Evolutionary conservation across 768 basidiomycete species (phyloP).

Genomic region (Peribolospora baueri): DNA sequence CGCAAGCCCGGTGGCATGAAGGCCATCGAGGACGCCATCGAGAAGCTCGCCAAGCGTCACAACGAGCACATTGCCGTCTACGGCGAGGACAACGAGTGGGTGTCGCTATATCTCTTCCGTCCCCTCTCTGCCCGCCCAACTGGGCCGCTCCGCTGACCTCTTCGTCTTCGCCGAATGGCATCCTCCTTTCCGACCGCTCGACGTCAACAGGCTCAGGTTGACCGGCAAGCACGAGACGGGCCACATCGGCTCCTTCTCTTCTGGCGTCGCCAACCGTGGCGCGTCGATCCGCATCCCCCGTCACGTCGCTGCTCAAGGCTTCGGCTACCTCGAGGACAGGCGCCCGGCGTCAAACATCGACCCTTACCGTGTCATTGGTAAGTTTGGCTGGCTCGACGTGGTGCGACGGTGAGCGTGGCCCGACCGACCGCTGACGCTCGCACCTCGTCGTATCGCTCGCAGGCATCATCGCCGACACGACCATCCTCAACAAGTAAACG

Average conservation of each 20-base stretch:
- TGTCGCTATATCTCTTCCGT: too few species aligned
- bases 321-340: conserved; percentile 79
- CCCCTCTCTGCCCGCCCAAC: too few species aligned
- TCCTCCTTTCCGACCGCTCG: too few species aligned
- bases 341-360: conserved; percentile 97
- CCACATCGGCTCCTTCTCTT: conserved; percentile 70
- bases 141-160: too few species aligned
- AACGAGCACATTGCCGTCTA: conserved; percentile 28
- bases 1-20: conserved; percentile 81
- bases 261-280: conserved; percentile 92
- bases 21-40: conserved; percentile 70
- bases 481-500: too few species aligned
- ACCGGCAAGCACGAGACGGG: conserved; percentile 96
- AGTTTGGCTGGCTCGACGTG: too few species aligned
- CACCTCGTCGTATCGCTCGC: too few species aligned
- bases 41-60: conserved; percentile 74
- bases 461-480: too few species aligned
- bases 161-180: too few species aligned
- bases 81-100: conserved; percentile 41
- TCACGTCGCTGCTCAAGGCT: conserved; percentile 74
- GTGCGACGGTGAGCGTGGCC: conserved; percentile 32
- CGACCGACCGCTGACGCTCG: too few species aligned
- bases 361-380: conserved; percentile 72
- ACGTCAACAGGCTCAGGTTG: conserved; percentile 60
- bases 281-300: conserved; percentile 90